Evolutionary conservation across 768 basidiomycete genomes (phyloP).

Genomic region (Boletales sp.): DNA sequence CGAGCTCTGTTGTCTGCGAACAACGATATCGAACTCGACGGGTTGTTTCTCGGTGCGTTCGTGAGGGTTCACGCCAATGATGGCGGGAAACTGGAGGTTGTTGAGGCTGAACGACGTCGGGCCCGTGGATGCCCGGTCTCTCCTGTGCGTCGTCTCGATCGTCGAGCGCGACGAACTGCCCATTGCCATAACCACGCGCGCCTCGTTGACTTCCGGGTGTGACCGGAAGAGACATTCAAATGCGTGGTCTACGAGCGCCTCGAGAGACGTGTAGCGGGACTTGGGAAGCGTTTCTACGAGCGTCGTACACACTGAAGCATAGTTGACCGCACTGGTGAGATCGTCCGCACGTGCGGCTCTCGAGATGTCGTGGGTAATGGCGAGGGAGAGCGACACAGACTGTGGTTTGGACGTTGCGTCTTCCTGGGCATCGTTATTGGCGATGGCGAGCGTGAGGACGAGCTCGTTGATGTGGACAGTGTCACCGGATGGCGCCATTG

Average conservation of each 20-base stretch:
- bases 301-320: slow-evolving; percentile 38
- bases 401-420: slow-evolving; percentile 37
- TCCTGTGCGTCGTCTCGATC: slow-evolving; percentile 35
- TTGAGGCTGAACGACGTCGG: slow-evolving; percentile 25
- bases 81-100: slow-evolving; percentile 46
- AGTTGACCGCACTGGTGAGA: slow-evolving; percentile 60
- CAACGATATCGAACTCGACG: slow-evolving; percentile 49
- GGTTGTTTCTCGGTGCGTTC: slow-evolving; percentile 66
- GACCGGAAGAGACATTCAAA: slow-evolving; percentile 36
- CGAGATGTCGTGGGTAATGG: slow-evolving; percentile 48
- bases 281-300: slow-evolving; percentile 24
- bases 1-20: slow-evolving; percentile 13
- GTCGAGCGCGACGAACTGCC: slow-evolving; percentile 44
- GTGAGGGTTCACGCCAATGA: slow-evolving; percentile 65
- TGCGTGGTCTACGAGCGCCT: slow-evolving; percentile 42
- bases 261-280: slow-evolving; percentile 40
- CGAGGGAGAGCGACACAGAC: slow-evolving; percentile 50
- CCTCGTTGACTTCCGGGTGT: slow-evolving; percentile 32
- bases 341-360: slow-evolving; percentile 50
- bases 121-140: slow-evolving; percentile 13
- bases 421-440: slow-evolving; percentile 23
- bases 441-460: slow-evolving; percentile 38
- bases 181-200: slow-evolving; percentile 45
- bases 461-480: slow-evolving; percentile 49
- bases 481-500: slow-evolving; percentile 14